phyloP scores from a whole-genome alignment of 257 asterid genomes.

The Capsicum pubescens region DNA sequence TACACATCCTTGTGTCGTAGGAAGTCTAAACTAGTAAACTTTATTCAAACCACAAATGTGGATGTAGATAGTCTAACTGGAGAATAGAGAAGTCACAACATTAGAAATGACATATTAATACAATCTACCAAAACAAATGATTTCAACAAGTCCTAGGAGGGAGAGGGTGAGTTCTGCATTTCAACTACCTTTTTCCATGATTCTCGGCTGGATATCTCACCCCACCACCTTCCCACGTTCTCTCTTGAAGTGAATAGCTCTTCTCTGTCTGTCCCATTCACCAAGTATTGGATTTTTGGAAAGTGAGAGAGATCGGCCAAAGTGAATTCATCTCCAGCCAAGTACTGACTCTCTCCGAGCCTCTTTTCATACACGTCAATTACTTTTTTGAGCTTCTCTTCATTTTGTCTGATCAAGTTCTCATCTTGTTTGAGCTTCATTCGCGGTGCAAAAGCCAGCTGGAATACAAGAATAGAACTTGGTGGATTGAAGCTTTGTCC shows the following conservation, averaged over 20 bases:
- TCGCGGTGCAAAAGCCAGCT: conserved; percentile 69
- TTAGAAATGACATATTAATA: too few species aligned
- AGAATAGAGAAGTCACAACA: too few species aligned
- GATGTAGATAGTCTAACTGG: too few species aligned
- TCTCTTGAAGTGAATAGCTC: conserved; percentile 63
- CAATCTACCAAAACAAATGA: background rate
- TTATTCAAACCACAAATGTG: background rate
- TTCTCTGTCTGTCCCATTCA: conserved; percentile 45
- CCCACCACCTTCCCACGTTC: conserved; percentile 91
- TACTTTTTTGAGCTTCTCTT: conserved; percentile 70
- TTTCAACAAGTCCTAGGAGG: conserved; percentile 15
- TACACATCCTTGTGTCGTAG: background rate
- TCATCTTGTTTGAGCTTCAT: conserved; percentile 82
- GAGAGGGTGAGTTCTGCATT: conserved; percentile 60
- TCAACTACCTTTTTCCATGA: conserved; percentile 83
- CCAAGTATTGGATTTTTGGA: conserved; percentile 63
- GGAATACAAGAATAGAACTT: conserved; percentile 64
- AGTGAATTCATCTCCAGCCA: conserved; percentile 82
- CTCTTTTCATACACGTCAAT: conserved; percentile 82
- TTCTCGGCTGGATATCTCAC: conserved; percentile 64
- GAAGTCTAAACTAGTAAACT: background rate
- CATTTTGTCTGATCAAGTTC: conserved; percentile 62
- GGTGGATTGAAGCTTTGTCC: conserved; percentile 78
- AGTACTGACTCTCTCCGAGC: conserved; percentile 70
- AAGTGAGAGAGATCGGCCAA: conserved; percentile 87